phyloP scores from a whole-genome alignment of 345 rosid species.

The Populus davidiana region DNA sequence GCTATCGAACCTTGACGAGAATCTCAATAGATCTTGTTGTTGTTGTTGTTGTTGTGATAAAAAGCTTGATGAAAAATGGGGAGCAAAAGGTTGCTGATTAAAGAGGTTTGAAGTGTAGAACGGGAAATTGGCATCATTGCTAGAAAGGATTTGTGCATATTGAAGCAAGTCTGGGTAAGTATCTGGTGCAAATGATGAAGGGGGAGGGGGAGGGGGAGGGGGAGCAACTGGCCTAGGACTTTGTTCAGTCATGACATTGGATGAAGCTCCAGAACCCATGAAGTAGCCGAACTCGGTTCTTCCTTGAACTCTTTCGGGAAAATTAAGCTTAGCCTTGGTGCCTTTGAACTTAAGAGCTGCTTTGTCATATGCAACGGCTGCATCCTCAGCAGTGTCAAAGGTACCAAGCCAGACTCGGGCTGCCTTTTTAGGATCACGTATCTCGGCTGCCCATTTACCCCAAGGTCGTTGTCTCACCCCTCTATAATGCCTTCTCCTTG shows the following conservation, averaged over 20 bases:
- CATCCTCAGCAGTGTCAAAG: constrained; percentile 34
- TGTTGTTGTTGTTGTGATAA: constrained; percentile 6
- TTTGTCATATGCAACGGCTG: constrained; percentile 51
- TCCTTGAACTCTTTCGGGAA: constrained; percentile 77
- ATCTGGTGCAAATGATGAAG: constrained; percentile 25
- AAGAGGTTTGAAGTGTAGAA: constrained; percentile 57
- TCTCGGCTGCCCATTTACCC: constrained; percentile 35
- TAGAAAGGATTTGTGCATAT: constrained; percentile 73
- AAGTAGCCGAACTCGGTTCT: constrained; percentile 27
- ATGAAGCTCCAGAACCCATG: constrained; percentile 9
- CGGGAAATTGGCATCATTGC: constrained; percentile 58
- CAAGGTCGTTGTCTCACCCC: constrained; percentile 35
- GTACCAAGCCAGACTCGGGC: constrained; percentile 34
- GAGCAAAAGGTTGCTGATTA: constrained; percentile 31
- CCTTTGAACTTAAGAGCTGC: constrained; percentile 96
- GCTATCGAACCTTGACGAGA: constrained; percentile 26
- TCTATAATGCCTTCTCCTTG: constrained; percentile 69
- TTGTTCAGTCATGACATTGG: constrained; percentile 7
- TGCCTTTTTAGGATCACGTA: constrained; percentile 32
- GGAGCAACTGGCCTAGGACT: constrained; percentile 4
- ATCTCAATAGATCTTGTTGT: constrained; percentile 24
- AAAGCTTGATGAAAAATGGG: constrained; percentile 35
- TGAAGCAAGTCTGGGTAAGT: constrained; percentile 63
- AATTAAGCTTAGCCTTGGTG: constrained; percentile 86
- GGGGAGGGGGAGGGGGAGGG: constrained; percentile 14